phyloP scores from a whole-genome alignment of 2,329 filamentous ascomycete species.

The Sclerotinia minor region DNA sequence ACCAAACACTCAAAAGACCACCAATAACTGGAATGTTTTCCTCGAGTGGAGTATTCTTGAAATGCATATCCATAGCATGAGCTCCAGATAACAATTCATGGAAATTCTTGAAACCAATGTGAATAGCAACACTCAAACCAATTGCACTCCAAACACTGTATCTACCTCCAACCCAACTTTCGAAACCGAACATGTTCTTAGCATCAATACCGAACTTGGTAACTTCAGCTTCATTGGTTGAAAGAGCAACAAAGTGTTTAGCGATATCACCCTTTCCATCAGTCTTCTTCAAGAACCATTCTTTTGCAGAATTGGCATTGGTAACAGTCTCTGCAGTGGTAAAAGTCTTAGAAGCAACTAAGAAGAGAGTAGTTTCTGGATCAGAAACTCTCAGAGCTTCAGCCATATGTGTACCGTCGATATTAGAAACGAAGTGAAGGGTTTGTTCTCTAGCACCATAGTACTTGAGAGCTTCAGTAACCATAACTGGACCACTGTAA shows the following conservation, averaged over 20 bases:
- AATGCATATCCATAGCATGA: slow-evolving; percentile 98
- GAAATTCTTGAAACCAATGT: slow-evolving; percentile 98
- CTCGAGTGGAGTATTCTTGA: slow-evolving; percentile 84
- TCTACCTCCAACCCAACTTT: slow-evolving; percentile 95
- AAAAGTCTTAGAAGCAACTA: slow-evolving; percentile 98
- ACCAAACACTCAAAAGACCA: slow-evolving; percentile 95
- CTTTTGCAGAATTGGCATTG: slow-evolving; percentile 96
- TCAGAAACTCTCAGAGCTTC: slow-evolving; percentile 87
- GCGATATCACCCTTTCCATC: slow-evolving; percentile 80
- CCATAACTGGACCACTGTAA: slow-evolving; percentile 90
- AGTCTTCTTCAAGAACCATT: slow-evolving; percentile 88
- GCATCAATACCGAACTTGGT: slow-evolving; percentile 98
- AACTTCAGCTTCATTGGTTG: slow-evolving; percentile 92
- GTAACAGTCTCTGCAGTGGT: slow-evolving; percentile 96
- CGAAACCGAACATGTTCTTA: slow-evolving; percentile 99
- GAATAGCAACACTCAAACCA: slow-evolving; percentile 87
- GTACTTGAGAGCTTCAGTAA: slow-evolving; percentile 93
- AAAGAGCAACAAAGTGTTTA: slow-evolving; percentile 98
- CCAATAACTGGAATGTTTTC: slow-evolving; percentile 93
- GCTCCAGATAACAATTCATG: slow-evolving; percentile 91
- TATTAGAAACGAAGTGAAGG: slow-evolving; percentile 98
- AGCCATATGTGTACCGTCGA: slow-evolving; percentile 96
- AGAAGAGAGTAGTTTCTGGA: slow-evolving; percentile 97
- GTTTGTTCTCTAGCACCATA: slow-evolving; percentile 85
- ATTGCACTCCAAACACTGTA: slow-evolving; percentile 99